Conservation (phyloP, 805 yeast species). For the Yarrowia sp. region DNA sequence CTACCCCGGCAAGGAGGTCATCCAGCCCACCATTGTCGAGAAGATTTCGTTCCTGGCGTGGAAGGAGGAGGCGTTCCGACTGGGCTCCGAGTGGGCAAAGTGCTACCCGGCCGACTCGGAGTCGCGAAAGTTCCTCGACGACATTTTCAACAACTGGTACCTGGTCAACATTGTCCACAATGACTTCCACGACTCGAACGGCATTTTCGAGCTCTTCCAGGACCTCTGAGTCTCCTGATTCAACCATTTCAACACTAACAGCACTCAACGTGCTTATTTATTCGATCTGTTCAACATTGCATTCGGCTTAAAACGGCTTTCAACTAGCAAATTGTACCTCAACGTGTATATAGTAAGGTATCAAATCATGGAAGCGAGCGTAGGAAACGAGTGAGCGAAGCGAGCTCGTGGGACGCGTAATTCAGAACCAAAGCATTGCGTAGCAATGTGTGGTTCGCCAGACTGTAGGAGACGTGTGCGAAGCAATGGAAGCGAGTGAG, state of each 20-base stretch:
- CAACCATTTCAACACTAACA: slow-evolving; percentile 22
- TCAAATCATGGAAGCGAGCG: background rate
- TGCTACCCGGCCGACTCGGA: slow-evolving; percentile 48
- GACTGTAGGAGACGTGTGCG: too few relatives aligned
- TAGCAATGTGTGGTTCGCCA: too few relatives aligned
- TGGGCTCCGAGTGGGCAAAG: slow-evolving; percentile 77
- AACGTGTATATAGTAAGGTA: slow-evolving; percentile 39
- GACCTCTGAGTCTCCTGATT: background rate
- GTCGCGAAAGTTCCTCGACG: slow-evolving; percentile 55
- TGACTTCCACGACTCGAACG: slow-evolving; percentile 58
- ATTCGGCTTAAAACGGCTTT: slow-evolving; percentile 29
- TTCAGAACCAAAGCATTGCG: too few relatives aligned
- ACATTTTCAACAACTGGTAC: slow-evolving; percentile 65
- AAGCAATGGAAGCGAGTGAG: too few relatives aligned
- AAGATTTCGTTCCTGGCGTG: slow-evolving; percentile 91
- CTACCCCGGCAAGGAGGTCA: slow-evolving; percentile 92
- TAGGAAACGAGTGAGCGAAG: too few relatives aligned
- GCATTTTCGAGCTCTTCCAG: slow-evolving; percentile 45
- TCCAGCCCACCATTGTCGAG: slow-evolving; percentile 96
- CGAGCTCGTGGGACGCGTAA: too few relatives aligned
- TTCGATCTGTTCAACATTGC: slow-evolving; percentile 33
- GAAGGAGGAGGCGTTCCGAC: slow-evolving; percentile 93
- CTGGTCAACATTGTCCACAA: slow-evolving; percentile 91
- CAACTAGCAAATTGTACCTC: slow-evolving; percentile 33
- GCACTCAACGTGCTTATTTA: slow-evolving; percentile 39